Evolutionary conservation across 1,139 yeast species (phyloP).

Genomic region (Taphrina confusa): DNA sequence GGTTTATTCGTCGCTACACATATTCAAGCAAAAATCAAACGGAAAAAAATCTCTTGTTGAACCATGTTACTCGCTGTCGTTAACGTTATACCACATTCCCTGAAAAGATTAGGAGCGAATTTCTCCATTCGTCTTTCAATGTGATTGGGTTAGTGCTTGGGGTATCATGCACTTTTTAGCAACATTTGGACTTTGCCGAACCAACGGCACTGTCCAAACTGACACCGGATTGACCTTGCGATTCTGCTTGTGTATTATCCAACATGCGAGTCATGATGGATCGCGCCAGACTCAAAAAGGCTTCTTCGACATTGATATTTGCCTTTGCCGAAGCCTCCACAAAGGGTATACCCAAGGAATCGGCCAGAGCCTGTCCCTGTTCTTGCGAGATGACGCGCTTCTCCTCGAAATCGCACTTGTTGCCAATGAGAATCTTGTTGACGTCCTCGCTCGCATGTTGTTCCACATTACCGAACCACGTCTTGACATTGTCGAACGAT

Average conservation of each 20-base stretch:
- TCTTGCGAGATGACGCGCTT: constrained; percentile 75
- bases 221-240: constrained; percentile 20
- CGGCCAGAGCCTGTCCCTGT: constrained; percentile 89
- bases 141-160: too few species aligned
- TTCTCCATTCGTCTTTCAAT: neutral
- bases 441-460: constrained; percentile 97
- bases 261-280: constrained; percentile 33
- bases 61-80: too few species aligned
- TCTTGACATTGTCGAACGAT: constrained; percentile 80
- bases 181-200: constrained; percentile 25
- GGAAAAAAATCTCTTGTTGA: too few species aligned
- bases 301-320: constrained; percentile 85
- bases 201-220: constrained; percentile 14
- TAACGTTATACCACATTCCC: too few species aligned
- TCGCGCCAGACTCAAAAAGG: constrained; percentile 87
- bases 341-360: constrained; percentile 83
- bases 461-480: constrained; percentile 92
- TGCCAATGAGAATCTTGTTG: constrained; percentile 88
- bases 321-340: constrained; percentile 96
- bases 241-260: constrained; percentile 18
- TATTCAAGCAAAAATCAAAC: too few species aligned
- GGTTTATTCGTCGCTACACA: too few species aligned
- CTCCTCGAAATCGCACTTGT: constrained; percentile 81
- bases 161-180: too few species aligned
- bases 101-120: neutral